Percentiles rank a stretch among this genome's conserved stretches.
Conservation (phyloP, 1,284 basidiomycete genomes). For the Naganishia albida region DNA sequence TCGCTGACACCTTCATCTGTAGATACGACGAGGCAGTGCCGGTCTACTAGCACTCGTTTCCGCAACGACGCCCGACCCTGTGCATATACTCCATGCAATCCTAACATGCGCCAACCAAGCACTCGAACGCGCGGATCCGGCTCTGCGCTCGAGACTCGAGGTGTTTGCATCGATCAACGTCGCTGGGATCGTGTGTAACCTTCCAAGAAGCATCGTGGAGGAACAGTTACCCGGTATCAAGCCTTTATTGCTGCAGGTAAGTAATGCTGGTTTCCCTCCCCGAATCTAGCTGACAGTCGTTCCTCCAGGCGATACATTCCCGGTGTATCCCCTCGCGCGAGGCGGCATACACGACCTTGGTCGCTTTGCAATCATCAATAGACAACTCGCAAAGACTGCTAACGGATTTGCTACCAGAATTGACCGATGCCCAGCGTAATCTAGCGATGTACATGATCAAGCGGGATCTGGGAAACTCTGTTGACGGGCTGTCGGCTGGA, state of each 20-base stretch:
- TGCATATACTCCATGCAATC: constrained; percentile 1
- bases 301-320: constrained; percentile 14
- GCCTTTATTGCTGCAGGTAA: constrained; percentile 10
- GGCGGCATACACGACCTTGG: constrained; percentile 44
- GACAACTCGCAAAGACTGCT: constrained; percentile 41
- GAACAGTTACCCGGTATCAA: constrained; percentile 15
- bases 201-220: constrained; percentile 1
- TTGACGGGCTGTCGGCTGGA: neutral
- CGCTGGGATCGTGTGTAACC: constrained; percentile 1
- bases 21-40: constrained; percentile 23
- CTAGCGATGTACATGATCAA: constrained; percentile 48
- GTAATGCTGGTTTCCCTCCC: neutral
- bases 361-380: constrained; percentile 47
- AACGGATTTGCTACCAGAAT: constrained; percentile 38
- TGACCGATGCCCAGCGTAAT: constrained; percentile 43
- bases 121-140: neutral
- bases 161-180: constrained; percentile 23
- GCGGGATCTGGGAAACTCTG: constrained; percentile 35
- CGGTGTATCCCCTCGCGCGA: constrained; percentile 37
- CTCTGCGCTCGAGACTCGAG: neutral
- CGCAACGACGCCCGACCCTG: constrained; percentile 7
- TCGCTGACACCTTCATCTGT: neutral
- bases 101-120: neutral
- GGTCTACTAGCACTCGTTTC: constrained; percentile 25
- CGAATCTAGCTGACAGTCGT: neutral